Base-by-base conservation (phyloP, 768 basidiomycete genomes). In the Rhodotorula kratochvilovae region DNA sequence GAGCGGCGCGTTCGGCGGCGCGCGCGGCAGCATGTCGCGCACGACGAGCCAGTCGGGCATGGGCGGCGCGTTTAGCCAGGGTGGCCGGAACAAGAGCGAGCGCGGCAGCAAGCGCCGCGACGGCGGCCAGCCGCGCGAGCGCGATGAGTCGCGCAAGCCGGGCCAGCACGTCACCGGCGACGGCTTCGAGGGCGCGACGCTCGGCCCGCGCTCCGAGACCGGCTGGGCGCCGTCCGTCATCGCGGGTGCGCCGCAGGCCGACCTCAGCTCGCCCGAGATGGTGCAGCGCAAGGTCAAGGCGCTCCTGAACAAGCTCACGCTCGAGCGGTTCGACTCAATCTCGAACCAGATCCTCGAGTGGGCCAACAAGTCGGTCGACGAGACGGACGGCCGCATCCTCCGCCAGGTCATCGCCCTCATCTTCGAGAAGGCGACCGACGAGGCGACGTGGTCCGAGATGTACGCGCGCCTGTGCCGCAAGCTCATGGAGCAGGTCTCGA, bases 361-460 rank as follows among this genome's bases (percentile, higher is more conserved):
- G 91, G 94, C 93, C 42, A 95, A 97, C 85, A 91, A 87, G 82
- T 91, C 89, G 8, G 88, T 89, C 83, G 86, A 89, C 77, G 92
- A 98, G 85, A 90, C 87, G 79, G 92, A 97, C 78, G 92, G 93
- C 5, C 87, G 89, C 74, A 95, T 93, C 7, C 87, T 97, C 71
- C 95, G 95, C 76, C 91, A 93, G 77, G 95, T 98, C 79, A 97
- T 96, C 81, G 87, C 89, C 68, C 88, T 96, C 63, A 90, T 97
- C 43, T 97, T 96, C 80, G 95, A 96, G 81, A 96, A 94, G 84
- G 94, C 93, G 17, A 96, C 91, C 13, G 93, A 96, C 80, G 94
- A 96, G 80, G 91, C 91, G 54, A 87, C 88, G 16, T 94, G 91
- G 90, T 94, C 91, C 4, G 90, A 91, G 83, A 97, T 97, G 92